Evolutionary conservation across 495 filamentous ascomycete genomes (phyloP), one percentile per base, ranked within the genome.

Genomic region (Hypoxylon intermedium): DNA sequence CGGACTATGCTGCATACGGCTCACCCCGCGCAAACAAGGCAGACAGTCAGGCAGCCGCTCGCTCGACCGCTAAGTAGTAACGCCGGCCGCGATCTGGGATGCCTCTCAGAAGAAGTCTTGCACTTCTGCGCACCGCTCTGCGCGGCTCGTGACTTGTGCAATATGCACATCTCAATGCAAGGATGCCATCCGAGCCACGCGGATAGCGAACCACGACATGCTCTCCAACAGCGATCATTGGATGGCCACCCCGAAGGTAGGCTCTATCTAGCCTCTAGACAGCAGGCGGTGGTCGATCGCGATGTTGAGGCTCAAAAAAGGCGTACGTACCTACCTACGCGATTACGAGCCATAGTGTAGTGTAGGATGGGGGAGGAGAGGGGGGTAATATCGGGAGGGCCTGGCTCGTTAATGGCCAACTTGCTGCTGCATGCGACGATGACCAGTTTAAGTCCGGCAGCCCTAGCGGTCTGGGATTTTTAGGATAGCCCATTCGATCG

Each of bases 21-120:
- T n/a, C n/a, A n/a, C n/a, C n/a, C n/a, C n/a, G n/a, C n/a, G 20
- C 36, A 49, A 51, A 50, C 38, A 43, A 50, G 54, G 45, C 54
- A 58, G 45, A 30, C 33, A 26, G 2, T 9, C n/a, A 42, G 20
- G 42, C 36, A 9, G 36, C 36, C 20, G 42, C 24, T n/a, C 24
- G 24, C 24, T 30, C 28, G 24, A 15, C 42, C 24, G n/a, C 6
- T 6, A 1, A 6, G 2, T 6, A 13, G 3, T 9, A 16, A 26
- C 42, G 21, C 21, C 13, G 42, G 23, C 42, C 9, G 18, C 36
- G 12, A 18, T 23, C 5, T 13, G 6, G 53, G 13, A 7, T n/a
- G 7, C 16, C 46, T 19, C 28, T 31, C 15, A 21, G 15, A 37
- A n/a, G n/a, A 33, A 36, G 36, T 38, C 36, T 15, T 38, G 18